Evolutionary conservation across 2,329 filamentous ascomycete species (phyloP).

Genomic region (Botryosphaeria dothidea): DNA sequence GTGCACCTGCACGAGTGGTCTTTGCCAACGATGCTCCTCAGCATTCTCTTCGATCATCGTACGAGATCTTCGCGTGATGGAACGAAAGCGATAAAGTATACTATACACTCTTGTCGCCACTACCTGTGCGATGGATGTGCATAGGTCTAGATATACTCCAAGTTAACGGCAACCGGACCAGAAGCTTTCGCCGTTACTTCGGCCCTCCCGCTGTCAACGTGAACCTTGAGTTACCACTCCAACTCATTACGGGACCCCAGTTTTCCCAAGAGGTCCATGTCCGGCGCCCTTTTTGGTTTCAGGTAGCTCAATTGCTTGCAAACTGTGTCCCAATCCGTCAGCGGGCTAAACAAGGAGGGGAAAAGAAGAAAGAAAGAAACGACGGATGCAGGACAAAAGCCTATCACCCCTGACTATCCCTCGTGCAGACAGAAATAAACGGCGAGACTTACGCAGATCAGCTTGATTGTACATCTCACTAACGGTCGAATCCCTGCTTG

Average conservation of each 20-base stretch:
- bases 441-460: slow-evolving; percentile 24
- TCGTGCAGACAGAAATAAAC: not conserved
- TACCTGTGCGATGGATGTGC: no score
- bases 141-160: no score
- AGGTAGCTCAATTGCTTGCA: slow-evolving; percentile 15
- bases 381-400: not conserved
- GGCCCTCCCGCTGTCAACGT: not conserved
- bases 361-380: not conserved
- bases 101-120: not conserved
- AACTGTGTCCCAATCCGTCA: not conserved
- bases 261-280: not conserved
- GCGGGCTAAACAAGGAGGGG: not conserved
- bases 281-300: not conserved
- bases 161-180: not conserved
- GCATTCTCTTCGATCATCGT: not conserved
- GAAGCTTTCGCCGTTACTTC: not conserved
- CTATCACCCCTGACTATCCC: not conserved
- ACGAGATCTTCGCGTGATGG: not conserved
- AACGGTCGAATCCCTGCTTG: slow-evolving; percentile 20
- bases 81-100: not conserved
- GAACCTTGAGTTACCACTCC: not conserved
- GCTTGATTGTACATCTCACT: slow-evolving; percentile 26
- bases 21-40: not conserved
- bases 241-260: not conserved
- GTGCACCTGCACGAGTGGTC: not conserved